A percentile compares a stretch with the other conserved stretches of the same genome.
phyloP scores from a whole-genome alignment of 2,329 filamentous ascomycete species.

The Exophiala mesophila region DNA sequence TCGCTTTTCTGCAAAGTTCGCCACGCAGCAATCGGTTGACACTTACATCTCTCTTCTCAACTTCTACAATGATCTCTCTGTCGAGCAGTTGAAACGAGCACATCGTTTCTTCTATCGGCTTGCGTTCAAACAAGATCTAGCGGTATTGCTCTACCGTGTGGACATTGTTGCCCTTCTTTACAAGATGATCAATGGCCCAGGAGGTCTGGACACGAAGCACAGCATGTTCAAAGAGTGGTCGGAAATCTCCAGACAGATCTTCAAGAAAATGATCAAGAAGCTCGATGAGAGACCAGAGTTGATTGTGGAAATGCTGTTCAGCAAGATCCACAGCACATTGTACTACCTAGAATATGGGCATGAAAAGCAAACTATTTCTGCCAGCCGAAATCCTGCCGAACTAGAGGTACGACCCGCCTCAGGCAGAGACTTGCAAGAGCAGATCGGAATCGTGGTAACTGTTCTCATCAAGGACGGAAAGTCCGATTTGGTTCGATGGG shows the following conservation, averaged over 20 bases:
- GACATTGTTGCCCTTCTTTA: conserved; percentile 87
- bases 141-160: conserved; percentile 79
- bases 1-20: conserved; percentile 74
- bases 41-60: conserved; percentile 77
- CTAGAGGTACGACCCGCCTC: conserved; percentile 73
- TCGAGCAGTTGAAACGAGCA: conserved; percentile 78
- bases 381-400: conserved; percentile 69
- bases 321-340: conserved; percentile 76
- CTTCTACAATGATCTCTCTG: conserved; percentile 74
- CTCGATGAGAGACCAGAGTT: conserved; percentile 79
- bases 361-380: conserved; percentile 67
- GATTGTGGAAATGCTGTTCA: conserved; percentile 89
- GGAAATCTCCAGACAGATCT: conserved; percentile 76
- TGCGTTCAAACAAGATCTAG: conserved; percentile 91
- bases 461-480: conserved; percentile 76
- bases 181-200: conserved; percentile 84
- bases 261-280: conserved; percentile 77
- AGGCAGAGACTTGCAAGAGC: conserved; percentile 57
- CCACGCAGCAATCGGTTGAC: conserved; percentile 78
- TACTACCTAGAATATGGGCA: conserved; percentile 88
- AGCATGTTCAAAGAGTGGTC: conserved; percentile 83
- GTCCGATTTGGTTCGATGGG: conserved; percentile 71
- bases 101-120: conserved; percentile 93
- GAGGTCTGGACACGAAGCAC: conserved; percentile 63
- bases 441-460: conserved; percentile 74